Evolutionary conservation across 73 alveolate genomes (phyloP).

Genomic region (Tetrahymena thermophila): DNA sequence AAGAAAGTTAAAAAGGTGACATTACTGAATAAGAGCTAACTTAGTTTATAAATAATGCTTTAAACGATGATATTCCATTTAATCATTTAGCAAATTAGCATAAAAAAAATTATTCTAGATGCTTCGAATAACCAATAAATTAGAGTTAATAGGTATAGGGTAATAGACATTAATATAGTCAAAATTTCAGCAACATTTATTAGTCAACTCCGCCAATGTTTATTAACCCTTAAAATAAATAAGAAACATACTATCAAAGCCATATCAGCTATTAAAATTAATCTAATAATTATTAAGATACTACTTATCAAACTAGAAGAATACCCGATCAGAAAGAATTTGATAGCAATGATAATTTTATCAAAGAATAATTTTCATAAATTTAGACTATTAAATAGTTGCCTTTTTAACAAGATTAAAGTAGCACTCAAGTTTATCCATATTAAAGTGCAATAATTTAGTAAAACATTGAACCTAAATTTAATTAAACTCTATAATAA

Average conservation of each 20-base stretch:
- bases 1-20: neutral
- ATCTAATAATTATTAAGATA: neutral
- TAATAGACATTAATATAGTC: neutral
- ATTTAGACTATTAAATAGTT: neutral
- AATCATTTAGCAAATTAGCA: neutral
- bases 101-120: neutral
- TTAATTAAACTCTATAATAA: no score
- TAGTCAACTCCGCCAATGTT: neutral
- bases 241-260: neutral
- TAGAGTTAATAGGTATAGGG: neutral
- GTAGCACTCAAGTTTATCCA: neutral
- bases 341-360: neutral
- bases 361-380: neutral
- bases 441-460: neutral
- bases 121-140: neutral
- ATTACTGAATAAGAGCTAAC: neutral
- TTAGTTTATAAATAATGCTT: neutral
- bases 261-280: neutral
- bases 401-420: neutral
- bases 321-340: neutral
- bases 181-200: neutral
- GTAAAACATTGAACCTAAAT: neutral
- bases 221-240: no score
- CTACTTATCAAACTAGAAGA: no score
- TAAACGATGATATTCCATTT: neutral